Percentiles rank a stretch among this genome's conserved stretches.
Evolutionary conservation across 2,329 filamentous ascomycete species (phyloP).

Genomic region (Fusarium euwallaceae): DNA sequence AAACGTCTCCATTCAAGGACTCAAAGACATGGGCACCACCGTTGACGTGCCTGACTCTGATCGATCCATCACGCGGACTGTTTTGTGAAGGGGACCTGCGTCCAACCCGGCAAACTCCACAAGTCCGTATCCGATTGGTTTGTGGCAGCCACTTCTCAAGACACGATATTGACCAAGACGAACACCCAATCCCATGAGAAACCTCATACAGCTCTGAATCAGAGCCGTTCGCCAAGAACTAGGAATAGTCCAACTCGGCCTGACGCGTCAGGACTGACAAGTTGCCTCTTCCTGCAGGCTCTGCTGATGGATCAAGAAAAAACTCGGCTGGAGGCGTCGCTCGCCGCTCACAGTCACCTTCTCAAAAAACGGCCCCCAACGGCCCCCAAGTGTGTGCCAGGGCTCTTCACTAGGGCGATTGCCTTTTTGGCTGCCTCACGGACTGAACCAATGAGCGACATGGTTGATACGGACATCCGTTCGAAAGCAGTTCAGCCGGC

Average conservation of each 20-base stretch:
- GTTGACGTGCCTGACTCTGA: background rate
- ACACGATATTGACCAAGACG: background rate
- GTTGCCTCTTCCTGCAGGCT: background rate
- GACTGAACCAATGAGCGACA: constrained; percentile 3
- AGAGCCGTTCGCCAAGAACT: background rate
- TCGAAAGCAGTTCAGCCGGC: background rate
- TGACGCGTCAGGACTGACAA: background rate
- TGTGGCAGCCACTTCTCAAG: constrained; percentile 9
- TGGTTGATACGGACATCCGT: background rate
- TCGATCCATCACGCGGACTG: constrained; percentile 5
- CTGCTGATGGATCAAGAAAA: constrained; percentile 5
- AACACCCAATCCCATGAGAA: background rate
- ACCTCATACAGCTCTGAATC: background rate
- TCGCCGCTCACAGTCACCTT: background rate
- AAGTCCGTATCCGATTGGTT: constrained; percentile 16
- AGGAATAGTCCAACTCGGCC: background rate
- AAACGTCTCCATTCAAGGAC: constrained; percentile 1
- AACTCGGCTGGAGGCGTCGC: background rate
- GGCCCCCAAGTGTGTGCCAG: constrained; percentile 25
- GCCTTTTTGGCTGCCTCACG: constrained; percentile 34
- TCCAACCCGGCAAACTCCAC: constrained; percentile 14
- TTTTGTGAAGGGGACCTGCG: constrained; percentile 8
- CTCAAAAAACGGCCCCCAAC: constrained; percentile 30
- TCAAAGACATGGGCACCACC: background rate
- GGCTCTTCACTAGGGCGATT: constrained; percentile 17